Percentiles rank a stretch among this genome's conserved stretches.
Conservation (phyloP, 768 basidiomycete genomes). For the Lyophyllum atratum region DNA sequence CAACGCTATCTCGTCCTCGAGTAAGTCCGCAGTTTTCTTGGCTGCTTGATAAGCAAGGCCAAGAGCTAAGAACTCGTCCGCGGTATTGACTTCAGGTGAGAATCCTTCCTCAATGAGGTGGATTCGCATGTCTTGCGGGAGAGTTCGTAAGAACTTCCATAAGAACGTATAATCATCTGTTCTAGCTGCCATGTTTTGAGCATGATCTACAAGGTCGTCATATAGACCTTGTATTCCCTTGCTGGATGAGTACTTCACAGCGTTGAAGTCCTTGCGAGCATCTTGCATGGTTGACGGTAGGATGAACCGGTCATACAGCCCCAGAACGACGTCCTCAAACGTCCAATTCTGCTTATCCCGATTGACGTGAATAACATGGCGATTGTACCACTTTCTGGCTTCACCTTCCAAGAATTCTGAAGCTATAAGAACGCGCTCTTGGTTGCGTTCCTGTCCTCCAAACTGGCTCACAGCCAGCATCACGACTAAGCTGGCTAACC, state of each 20-base stretch:
- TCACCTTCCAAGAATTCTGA: neutral
- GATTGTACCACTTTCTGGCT: neutral
- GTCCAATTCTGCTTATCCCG: neutral
- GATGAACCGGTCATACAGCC: neutral
- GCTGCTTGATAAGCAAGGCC: neutral
- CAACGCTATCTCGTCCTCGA: too few relatives aligned
- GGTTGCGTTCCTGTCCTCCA: neutral
- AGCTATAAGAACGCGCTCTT: neutral
- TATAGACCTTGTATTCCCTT: neutral
- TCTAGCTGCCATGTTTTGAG: neutral
- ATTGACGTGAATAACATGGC: neutral
- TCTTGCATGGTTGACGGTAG: neutral
- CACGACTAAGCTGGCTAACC: neutral
- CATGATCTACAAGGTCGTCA: neutral
- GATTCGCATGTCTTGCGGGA: neutral
- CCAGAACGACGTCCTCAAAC: neutral
- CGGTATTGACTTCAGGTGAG: neutral
- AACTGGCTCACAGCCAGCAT: neutral
- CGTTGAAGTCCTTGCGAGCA: neutral
- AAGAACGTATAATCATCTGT: neutral
- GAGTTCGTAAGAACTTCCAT: neutral
- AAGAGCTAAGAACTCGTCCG: neutral
- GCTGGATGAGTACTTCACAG: neutral
- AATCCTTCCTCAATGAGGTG: neutral
- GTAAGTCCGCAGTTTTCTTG: neutral